Base-by-base conservation (phyloP, 1,284 basidiomycete species). In the Flammula alnicola region DNA sequence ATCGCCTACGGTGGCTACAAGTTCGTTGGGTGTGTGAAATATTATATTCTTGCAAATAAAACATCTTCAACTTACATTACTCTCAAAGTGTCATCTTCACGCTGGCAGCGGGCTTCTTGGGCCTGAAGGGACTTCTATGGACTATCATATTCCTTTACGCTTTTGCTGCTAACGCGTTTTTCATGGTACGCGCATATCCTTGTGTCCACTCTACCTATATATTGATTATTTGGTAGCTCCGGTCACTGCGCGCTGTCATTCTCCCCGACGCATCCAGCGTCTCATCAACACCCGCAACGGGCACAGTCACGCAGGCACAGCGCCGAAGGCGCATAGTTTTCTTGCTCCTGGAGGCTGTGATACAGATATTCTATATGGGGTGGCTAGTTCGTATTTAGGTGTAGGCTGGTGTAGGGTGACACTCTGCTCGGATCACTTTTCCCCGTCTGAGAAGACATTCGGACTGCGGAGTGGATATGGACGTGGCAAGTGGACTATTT, bases 1-100 rank as follows among this genome's bases (percentile, higher is more conserved):
- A 70, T 87, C 52, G 89, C 81, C 39, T 99, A 98, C 65, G 89
- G 88, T 4, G 96, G 97, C 0, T 99, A 99, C 76, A 99, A 99
- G 67, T 99, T 99, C 63, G 93, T 98, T 37, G 94, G 93, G 91
- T 93, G 57, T 16, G 79, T 66, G 5, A 10, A 35, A 6, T 20
- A 20, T 33, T 38, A 3, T 9, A 5, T 17, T 29, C 14, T 17
- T 55, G 23, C 11, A 40, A 5, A 59, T 91, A 90, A 3, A 88
- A 93, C 12, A 91, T 93, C 50, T 65, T 85, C 11, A 84, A n/a
- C n/a, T n/a, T n/a, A 3, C 10, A 5, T 17, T 29, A 16, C 19
- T 55, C 25, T 12, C 41, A 5, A 59, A 92, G 89, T 3, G 88
- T 93, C 12, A 91, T 93, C 50, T 65, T 85, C 11, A 84, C 86